Percentiles rank a stretch among this genome's conserved stretches.
Conservation (phyloP, 192 early-diverging fungal species). For the Entomortierella beljakovae region DNA sequence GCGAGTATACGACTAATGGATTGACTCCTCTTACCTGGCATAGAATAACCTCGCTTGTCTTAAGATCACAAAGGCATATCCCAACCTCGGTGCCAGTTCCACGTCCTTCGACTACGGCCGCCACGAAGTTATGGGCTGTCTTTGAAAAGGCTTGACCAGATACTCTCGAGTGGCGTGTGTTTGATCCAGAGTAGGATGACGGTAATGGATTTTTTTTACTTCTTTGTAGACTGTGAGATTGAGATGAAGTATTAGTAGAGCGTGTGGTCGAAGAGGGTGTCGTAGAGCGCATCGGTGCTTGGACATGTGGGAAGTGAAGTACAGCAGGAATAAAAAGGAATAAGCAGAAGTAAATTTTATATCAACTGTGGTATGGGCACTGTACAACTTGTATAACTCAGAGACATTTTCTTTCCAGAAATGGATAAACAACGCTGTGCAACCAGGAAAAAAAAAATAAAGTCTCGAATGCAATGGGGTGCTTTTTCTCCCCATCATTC, state of each 20-base stretch:
- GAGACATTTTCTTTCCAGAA: too few species aligned
- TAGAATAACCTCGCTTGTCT: slow-evolving; percentile 66
- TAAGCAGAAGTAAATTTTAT: too few species aligned
- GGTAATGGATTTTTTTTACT: background rate
- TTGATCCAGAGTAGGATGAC: background rate
- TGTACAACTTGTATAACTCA: too few species aligned
- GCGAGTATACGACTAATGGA: background rate
- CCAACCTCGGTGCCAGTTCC: slow-evolving; percentile 65
- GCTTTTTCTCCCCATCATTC: background rate
- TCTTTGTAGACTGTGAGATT: background rate
- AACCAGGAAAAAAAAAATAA: background rate
- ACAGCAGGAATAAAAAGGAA: too few species aligned
- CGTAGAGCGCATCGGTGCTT: background rate
- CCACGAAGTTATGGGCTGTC: slow-evolving; percentile 31
- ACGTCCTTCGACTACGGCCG: slow-evolving; percentile 64
- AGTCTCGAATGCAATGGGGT: background rate
- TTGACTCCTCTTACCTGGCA: slow-evolving; percentile 61
- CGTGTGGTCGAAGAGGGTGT: background rate
- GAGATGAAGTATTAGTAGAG: background rate
- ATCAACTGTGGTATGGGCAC: too few species aligned
- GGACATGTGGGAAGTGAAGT: too few species aligned
- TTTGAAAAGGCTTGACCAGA: slow-evolving; percentile 1
- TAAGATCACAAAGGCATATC: slow-evolving; percentile 69
- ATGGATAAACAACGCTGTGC: background rate
- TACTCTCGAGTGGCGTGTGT: background rate